Conservation (phyloP, 2,329 filamentous ascomycete genomes). For the Phoma herbarum region DNA sequence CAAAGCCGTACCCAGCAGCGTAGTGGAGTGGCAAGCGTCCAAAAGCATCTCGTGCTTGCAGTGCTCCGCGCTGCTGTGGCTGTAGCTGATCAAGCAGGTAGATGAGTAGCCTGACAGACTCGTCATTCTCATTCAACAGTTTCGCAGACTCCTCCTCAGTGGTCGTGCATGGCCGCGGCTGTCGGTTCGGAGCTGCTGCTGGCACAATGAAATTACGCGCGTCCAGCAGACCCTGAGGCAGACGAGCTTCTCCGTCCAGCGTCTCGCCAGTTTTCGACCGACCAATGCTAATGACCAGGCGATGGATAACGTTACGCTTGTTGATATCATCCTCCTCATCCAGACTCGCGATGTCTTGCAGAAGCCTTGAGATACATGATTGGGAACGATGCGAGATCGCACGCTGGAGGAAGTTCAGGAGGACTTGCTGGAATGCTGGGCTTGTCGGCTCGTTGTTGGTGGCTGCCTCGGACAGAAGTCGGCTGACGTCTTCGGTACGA, state of each 20-base stretch:
- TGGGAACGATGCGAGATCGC: conserved; percentile 76
- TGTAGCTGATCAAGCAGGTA: conserved; percentile 73
- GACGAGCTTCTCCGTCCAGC: conserved; percentile 59
- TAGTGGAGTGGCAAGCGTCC: conserved; percentile 91
- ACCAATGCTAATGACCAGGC: conserved; percentile 90
- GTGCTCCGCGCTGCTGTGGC: conserved; percentile 70
- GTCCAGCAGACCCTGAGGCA: conserved; percentile 60
- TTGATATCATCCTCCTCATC: conserved; percentile 94
- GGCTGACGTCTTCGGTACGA: conserved; percentile 64
- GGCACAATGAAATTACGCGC: conserved; percentile 80
- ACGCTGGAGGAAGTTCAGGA: conserved; percentile 82
- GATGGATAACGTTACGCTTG: conserved; percentile 90
- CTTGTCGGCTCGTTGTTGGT: conserved; percentile 59
- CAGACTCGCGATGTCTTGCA: conserved; percentile 74
- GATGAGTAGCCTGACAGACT: conserved; percentile 73
- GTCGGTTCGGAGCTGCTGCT: conserved; percentile 71
- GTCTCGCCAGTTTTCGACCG: conserved; percentile 69
- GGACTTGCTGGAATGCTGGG: conserved; percentile 68
- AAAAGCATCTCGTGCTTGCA: conserved; percentile 77
- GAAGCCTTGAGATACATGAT: conserved; percentile 73
- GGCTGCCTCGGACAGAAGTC: conserved; percentile 67
- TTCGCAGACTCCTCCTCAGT: conserved; percentile 71
- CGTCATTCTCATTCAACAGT: conserved; percentile 73
- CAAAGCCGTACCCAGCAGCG: conserved; percentile 92
- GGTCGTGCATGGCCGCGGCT: conserved; percentile 68